Conservation (phyloP, 176 grass and related monocot species). For the Chloris gayana region DNA sequence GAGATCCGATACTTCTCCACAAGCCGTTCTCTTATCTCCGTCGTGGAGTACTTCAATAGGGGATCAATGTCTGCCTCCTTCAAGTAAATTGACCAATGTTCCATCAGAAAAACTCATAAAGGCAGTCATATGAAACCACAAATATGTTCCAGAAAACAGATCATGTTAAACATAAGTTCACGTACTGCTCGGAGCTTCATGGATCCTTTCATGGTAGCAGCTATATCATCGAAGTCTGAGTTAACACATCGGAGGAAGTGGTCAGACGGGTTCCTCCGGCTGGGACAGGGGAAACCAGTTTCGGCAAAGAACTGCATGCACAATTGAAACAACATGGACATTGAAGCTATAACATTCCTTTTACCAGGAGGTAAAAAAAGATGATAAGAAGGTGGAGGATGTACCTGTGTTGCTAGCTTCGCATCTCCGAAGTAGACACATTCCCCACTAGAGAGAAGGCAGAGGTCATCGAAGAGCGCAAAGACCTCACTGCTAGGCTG, state of each 20-base stretch:
- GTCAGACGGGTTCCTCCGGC: conserved; percentile 87
- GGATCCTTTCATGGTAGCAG: conserved; percentile 82
- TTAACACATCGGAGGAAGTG: conserved; percentile 97
- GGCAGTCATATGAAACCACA: not conserved
- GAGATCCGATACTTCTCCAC: conserved; percentile 88
- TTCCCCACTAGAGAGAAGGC: conserved; percentile 86
- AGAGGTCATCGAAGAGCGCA: conserved; percentile 82
- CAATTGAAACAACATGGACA: not conserved
- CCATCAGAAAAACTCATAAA: conserved; percentile 16
- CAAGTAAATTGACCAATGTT: conserved; percentile 24
- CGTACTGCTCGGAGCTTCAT: conserved; percentile 77
- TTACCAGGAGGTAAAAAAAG: not conserved
- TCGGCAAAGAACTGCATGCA: conserved; percentile 86
- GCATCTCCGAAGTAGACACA: conserved; percentile 85
- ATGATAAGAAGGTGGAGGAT: not conserved
- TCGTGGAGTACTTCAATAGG: conserved; percentile 66
- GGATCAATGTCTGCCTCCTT: conserved; percentile 87
- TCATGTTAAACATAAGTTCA: not conserved
- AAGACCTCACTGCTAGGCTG: conserved; percentile 98
- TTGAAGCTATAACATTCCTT: not conserved
- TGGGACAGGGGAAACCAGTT: conserved; percentile 85
- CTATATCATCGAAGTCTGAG: conserved; percentile 84
- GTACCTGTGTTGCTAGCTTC: conserved; percentile 77
- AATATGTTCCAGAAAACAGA: not conserved
- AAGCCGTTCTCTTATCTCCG: conserved; percentile 76